These are phyloP conservation scores for Cyclocybe cylindracea DNA, from an alignment of 768 basidiomycete species.

Conservation along the genomic window DNA sequence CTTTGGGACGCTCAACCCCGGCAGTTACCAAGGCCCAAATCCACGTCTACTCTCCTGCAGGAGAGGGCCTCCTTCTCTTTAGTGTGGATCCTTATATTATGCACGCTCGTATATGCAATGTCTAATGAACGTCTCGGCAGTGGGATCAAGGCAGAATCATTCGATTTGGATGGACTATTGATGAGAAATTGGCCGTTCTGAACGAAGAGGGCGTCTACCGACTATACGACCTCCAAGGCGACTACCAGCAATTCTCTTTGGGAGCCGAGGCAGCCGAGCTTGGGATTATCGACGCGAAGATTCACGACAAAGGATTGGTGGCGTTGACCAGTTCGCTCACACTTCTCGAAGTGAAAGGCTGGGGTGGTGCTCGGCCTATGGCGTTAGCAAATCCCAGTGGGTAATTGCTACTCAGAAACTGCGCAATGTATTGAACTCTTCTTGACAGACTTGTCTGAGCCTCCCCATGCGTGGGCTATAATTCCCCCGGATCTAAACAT, in stretches of 20 bases:
- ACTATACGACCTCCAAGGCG: constrained; percentile 83
- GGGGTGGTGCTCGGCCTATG: constrained; percentile 78
- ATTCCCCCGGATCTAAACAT: constrained; percentile 90
- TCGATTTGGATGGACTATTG: constrained; percentile 81
- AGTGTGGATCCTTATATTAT: constrained; percentile 57
- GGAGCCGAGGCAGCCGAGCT: constrained; percentile 80
- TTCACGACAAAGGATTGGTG: constrained; percentile 86
- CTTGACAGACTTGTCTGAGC: constrained; percentile 65
- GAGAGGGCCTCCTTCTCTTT: constrained; percentile 66
- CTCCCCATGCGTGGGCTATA: constrained; percentile 83
- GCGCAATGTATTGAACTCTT: constrained; percentile 4
- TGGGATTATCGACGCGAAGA: constrained; percentile 82
- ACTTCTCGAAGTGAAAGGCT: constrained; percentile 85
- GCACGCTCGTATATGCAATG: constrained; percentile 1
- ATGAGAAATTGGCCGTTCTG: constrained; percentile 80
- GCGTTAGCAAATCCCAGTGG: constrained; percentile 77
- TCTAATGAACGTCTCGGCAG: constrained; percentile 39
- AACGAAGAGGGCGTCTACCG: constrained; percentile 94
- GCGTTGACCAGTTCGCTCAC: constrained; percentile 76
- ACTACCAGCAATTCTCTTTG: constrained; percentile 84
- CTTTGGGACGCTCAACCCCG: constrained; percentile 59
- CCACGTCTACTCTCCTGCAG: constrained; percentile 85
- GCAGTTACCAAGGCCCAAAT: constrained; percentile 78
- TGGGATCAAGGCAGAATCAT: constrained; percentile 91
- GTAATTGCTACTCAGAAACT: background rate